phyloP scores from a whole-genome alignment of 2,329 filamentous ascomycete genomes.

The Dryadomyces sulphureus region DNA sequence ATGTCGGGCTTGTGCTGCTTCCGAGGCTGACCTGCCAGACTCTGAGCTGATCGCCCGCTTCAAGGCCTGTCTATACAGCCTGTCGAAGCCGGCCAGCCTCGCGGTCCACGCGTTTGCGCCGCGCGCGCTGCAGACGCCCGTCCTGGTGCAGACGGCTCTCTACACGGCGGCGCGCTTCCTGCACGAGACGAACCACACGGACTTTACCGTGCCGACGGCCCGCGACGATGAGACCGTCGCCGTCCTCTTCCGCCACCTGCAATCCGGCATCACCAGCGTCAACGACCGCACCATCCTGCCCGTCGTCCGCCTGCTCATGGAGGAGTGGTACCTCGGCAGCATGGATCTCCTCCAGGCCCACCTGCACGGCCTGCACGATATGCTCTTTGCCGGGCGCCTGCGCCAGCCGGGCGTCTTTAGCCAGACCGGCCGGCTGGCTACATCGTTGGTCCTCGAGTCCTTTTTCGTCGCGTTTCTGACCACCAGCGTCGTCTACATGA shows the following conservation, averaged over 20 bases:
- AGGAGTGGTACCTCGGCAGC: slow-evolving; percentile 40
- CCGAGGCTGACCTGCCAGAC: slow-evolving; percentile 18
- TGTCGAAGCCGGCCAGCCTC: slow-evolving; percentile 24
- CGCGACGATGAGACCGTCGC: slow-evolving; percentile 28
- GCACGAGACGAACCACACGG: slow-evolving; percentile 31
- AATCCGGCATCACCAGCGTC: slow-evolving; percentile 8
- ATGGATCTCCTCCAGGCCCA: slow-evolving; percentile 29
- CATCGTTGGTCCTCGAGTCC: slow-evolving; percentile 33
- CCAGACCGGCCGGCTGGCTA: slow-evolving; percentile 30
- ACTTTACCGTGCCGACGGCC: slow-evolving; percentile 25
- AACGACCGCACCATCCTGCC: slow-evolving; percentile 31
- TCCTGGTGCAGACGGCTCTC: slow-evolving; percentile 31
- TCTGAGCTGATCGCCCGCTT: slow-evolving; percentile 33
- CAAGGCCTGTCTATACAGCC: slow-evolving; percentile 34
- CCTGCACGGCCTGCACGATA: slow-evolving; percentile 29
- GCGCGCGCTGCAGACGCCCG: slow-evolving; percentile 31
- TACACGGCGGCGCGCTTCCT: slow-evolving; percentile 37
- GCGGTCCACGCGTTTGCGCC: slow-evolving; percentile 34
- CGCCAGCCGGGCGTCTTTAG: slow-evolving; percentile 29
- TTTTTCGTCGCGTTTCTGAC: too few species aligned
- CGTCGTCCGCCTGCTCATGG: slow-evolving; percentile 31
- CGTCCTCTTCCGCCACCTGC: slow-evolving; percentile 32
- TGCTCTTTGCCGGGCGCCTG: slow-evolving; percentile 32
- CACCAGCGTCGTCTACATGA: slow-evolving; percentile 7
- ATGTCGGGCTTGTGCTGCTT: too few species aligned